Evolutionary conservation across 2,329 filamentous ascomycete species (phyloP), one percentile per base, ranked within the genome.

Genomic region (Cadophora sp.): DNA sequence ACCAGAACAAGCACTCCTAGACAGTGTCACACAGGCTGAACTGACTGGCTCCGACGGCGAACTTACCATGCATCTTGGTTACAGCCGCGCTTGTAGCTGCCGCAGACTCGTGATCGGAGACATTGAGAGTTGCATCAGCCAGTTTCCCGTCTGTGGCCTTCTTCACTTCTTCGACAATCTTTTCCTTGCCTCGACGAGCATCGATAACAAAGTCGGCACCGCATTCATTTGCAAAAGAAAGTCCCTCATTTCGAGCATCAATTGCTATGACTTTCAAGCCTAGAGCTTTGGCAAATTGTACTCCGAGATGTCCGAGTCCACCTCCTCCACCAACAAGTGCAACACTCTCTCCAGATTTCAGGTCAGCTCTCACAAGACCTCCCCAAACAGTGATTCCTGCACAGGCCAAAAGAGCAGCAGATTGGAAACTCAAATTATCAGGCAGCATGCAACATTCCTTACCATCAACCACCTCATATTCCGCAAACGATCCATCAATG

Each of bases 41-140:
- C n/a, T 30, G 36, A 50, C 18, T n/a, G 8, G 8, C 30, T 45
- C 20, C 8, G 18, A 30, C 1, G n/a, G 11, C 22, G 88, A 79
- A 79, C 0, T 79, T 81, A 2, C 85, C 86, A 72, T 89, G 87
- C 81, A 85, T 87, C 72, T 81, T 83, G 0, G 87, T 89, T 0
- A 87, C 78, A 0, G 85, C 85, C 62, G 83, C 86, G 0, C 81
- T 82, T 24, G 83, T 75, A 5, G 80, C 84, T 48, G 84, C 82
- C 2, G 86, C 83, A 0, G 76, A 77, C 1, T 79, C 74, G 20
- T 84, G 83, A 68, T 89, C 86, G n/a, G 81, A 81, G 0, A 89
- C 74, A 58, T 83, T 84, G 14, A 89, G 74, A 0, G 85, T 83
- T 1, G 82, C 82, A 64, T 86, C 81, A 0, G 81, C 86, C 0